Conservation (phyloP, 2,329 filamentous ascomycete species). For the Elsinoe ampelina region DNA sequence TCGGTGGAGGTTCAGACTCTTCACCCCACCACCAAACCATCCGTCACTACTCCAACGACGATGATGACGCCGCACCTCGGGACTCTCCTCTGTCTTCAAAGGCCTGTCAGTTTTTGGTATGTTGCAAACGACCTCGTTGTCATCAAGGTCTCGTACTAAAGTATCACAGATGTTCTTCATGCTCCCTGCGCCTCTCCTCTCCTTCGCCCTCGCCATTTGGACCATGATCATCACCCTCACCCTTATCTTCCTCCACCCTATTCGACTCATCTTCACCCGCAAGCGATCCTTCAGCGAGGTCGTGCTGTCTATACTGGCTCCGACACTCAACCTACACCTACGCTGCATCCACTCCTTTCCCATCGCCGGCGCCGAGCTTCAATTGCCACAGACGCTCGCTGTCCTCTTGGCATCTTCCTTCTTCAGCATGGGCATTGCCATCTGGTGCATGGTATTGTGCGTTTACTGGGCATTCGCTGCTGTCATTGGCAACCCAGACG, state of each 20-base stretch:
- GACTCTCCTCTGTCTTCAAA: conserved; percentile 34
- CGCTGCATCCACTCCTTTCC: conserved; percentile 37
- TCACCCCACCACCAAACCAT: conserved; percentile 17
- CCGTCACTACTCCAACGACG: conserved; percentile 19
- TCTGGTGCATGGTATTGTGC: conserved; percentile 50
- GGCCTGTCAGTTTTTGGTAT: conserved; percentile 36
- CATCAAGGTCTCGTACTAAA: conserved; percentile 15
- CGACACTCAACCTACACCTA: conserved; percentile 44
- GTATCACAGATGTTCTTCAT: conserved; percentile 42
- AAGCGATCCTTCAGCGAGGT: conserved; percentile 40
- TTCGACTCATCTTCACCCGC: conserved; percentile 32
- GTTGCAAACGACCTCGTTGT: conserved; percentile 11
- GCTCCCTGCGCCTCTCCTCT: conserved; percentile 45
- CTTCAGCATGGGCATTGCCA: conserved; percentile 46
- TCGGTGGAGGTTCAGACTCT: conserved; percentile 22
- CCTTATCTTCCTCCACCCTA: conserved; percentile 41
- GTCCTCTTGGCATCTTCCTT: conserved; percentile 49
- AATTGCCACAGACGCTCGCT: conserved; percentile 35
- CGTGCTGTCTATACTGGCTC: conserved; percentile 43
- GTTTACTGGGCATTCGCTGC: conserved; percentile 54
- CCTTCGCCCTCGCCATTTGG: conserved; percentile 45
- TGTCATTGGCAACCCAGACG: conserved; percentile 53
- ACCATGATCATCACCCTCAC: conserved; percentile 44
- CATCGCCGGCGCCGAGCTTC: conserved; percentile 29
- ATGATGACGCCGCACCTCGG: conserved; percentile 29